Evolutionary conservation across 139 green algal genomes (phyloP), one percentile per base, ranked within the genome.

Genomic region (Volvox reticuliferus): DNA sequence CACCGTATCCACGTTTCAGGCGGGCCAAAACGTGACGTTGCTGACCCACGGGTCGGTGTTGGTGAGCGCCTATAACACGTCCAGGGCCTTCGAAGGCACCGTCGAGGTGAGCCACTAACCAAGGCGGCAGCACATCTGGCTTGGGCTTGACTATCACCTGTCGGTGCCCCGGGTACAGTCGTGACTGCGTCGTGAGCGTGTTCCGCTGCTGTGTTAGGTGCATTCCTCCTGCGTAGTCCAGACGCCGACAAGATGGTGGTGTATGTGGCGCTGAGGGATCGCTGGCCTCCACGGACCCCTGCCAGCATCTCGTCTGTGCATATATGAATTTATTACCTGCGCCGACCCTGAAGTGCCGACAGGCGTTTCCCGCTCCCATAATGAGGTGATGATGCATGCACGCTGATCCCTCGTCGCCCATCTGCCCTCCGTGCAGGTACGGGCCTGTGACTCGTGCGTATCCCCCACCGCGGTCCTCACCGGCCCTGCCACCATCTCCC

Each of bases 401-500:
- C 44, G 5, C 44, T 55, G 5, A 9, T 16, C 65, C 65, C 65
- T 73, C 65, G 65, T 5, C 65, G 12, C 65, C 65, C 65, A 30
- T 28, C 65, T 28, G 12, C 9, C 65, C 65, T 9, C 12, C 12
- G 44, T 26, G 20, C 86, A 90, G 86, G 73, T 90, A 3, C 5
- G 21, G 0, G 6, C 17, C 18, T 90, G 86, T 44, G 22, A 19
- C 20, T 5, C 1, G 50, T 90, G 86, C 86, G 73, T 50, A 1
- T 22, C 30, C 1, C 86, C 86, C 21, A 16, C 0, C 18, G 50
- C 55, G 2, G 0, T 24, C n/a, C 30, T 90, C 12, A 37, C 21
- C 50, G 86, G 86, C 30, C 86, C 86, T 9, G n/a, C 71, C 21
- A 28, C 22, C 50, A 16, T 90, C 79, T 73, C 79, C 71, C 9